These are phyloP conservation scores for Syzygium malaccense DNA, from an alignment of 441 rosid genomes.

Conservation along the genomic window DNA sequence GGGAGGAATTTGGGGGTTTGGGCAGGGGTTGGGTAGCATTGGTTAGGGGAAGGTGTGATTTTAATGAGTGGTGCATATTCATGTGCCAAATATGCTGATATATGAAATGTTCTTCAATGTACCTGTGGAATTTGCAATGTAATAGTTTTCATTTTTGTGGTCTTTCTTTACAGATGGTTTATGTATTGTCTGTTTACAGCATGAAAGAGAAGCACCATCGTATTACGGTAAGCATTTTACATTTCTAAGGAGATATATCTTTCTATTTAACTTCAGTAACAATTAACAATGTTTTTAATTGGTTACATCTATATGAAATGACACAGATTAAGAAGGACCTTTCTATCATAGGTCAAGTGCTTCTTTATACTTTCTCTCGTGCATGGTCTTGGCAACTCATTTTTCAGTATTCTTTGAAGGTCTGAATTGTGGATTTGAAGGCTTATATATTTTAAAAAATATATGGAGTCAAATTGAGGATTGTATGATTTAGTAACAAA, in stretches of 20 bases:
- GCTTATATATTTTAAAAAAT: neutral
- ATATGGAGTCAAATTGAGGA: neutral
- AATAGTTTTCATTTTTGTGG: neutral
- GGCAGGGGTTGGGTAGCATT: neutral
- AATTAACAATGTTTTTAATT: neutral
- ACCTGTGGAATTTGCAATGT: neutral
- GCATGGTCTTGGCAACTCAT: neutral
- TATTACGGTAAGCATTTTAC: slow-evolving; percentile 58
- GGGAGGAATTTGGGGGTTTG: neutral
- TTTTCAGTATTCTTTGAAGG: neutral
- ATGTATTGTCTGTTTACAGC: slow-evolving; percentile 87
- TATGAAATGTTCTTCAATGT: neutral
- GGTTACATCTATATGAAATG: neutral
- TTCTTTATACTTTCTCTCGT: neutral
- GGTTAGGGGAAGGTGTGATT: neutral
- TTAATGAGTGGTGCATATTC: neutral
- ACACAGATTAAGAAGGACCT: neutral
- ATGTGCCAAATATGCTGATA: neutral
- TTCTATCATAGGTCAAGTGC: neutral
- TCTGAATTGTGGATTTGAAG: neutral
- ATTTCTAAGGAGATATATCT: neutral
- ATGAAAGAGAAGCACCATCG: slow-evolving; percentile 89
- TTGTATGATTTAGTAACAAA: neutral
- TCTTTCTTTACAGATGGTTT: slow-evolving; percentile 78
- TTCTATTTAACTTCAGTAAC: neutral